phyloP scores from a whole-genome alignment of 2,329 filamentous ascomycete species.

The Xylariaceae sp. region DNA sequence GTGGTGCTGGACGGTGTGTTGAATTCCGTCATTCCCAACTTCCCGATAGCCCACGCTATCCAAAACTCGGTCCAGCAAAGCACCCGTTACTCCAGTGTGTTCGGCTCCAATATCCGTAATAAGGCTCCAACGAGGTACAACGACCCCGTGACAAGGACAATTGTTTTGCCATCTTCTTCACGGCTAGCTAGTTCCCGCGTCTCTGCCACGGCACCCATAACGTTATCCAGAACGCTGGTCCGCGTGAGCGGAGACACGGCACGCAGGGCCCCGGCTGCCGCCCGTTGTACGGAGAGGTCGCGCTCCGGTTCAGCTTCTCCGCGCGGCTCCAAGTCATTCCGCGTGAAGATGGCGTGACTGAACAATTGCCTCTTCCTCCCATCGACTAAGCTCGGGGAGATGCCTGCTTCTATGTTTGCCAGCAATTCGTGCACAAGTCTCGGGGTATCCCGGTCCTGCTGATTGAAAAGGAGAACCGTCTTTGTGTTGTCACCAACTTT shows the following conservation, averaged over 20 bases:
- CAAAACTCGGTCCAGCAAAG: not conserved
- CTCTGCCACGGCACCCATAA: slow-evolving; percentile 63
- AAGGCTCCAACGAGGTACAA: slow-evolving; percentile 79
- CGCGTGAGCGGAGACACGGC: slow-evolving; percentile 44
- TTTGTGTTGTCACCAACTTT: slow-evolving; percentile 32
- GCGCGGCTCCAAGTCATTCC: slow-evolving; percentile 52
- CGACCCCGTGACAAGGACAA: slow-evolving; percentile 72
- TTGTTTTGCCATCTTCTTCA: slow-evolving; percentile 42
- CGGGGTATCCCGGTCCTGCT: slow-evolving; percentile 75
- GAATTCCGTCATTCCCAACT: not conserved
- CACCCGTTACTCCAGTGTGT: slow-evolving; percentile 31
- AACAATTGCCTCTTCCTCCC: slow-evolving; percentile 47
- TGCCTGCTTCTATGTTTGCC: slow-evolving; percentile 43
- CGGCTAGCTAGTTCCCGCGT: slow-evolving; percentile 41
- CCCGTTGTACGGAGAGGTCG: slow-evolving; percentile 60
- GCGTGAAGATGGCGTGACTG: slow-evolving; percentile 72
- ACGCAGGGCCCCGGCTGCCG: slow-evolving; percentile 59
- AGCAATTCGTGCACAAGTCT: slow-evolving; percentile 62
- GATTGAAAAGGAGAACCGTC: slow-evolving; percentile 78
- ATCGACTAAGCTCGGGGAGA: not conserved
- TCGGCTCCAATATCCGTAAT: slow-evolving; percentile 63
- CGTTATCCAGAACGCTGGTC: slow-evolving; percentile 58
- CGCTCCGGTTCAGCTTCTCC: slow-evolving; percentile 52
- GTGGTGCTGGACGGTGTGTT: not conserved
- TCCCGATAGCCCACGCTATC: not conserved